phyloP scores from a whole-genome alignment of 1,284 basidiomycete genomes.

The Veloporphyrellus conicus region DNA sequence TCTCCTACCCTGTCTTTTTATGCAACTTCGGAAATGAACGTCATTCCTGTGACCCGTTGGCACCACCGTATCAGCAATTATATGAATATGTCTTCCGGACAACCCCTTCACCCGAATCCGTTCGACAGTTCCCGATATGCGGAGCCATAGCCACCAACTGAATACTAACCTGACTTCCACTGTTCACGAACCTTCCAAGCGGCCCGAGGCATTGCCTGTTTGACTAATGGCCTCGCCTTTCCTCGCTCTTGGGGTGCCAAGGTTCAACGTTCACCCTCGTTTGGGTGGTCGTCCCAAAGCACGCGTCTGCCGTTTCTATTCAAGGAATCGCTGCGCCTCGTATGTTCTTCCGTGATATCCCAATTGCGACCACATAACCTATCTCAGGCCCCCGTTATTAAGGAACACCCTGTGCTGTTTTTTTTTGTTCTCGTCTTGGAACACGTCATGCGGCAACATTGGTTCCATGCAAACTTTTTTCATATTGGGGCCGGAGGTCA shows the following conservation, averaged over 20 bases:
- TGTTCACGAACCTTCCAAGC: constrained; percentile 21
- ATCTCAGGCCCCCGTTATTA: constrained; percentile 28
- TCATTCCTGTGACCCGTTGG: constrained; percentile 30
- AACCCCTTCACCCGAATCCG: constrained; percentile 33
- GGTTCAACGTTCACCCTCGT: constrained; percentile 13
- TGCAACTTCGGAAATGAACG: constrained; percentile 34
- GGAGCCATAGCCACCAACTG: constrained; percentile 28
- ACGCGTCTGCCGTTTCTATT: constrained; percentile 17
- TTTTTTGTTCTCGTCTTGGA: constrained; percentile 27
- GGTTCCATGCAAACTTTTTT: constrained; percentile 29
- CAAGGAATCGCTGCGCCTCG: constrained; percentile 24
- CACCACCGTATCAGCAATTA: constrained; percentile 13
- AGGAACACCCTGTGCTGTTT: constrained; percentile 26
- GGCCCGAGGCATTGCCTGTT: constrained; percentile 30
- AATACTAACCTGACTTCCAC: constrained; percentile 13
- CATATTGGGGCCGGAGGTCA: constrained; percentile 24
- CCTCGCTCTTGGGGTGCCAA: constrained; percentile 24
- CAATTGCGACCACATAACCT: constrained; percentile 26
- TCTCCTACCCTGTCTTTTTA: constrained; percentile 29
- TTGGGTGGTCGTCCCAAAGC: constrained; percentile 11
- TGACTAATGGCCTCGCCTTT: constrained; percentile 30
- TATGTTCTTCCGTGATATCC: constrained; percentile 27
- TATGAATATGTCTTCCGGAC: constrained; percentile 23
- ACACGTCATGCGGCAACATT: constrained; percentile 21
- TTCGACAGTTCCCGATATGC: constrained; percentile 24